Evolutionary conservation across 352 stramenopile genomes (phyloP), one percentile per base, ranked within the genome.

Genomic region (Globisporangium barbulae): DNA sequence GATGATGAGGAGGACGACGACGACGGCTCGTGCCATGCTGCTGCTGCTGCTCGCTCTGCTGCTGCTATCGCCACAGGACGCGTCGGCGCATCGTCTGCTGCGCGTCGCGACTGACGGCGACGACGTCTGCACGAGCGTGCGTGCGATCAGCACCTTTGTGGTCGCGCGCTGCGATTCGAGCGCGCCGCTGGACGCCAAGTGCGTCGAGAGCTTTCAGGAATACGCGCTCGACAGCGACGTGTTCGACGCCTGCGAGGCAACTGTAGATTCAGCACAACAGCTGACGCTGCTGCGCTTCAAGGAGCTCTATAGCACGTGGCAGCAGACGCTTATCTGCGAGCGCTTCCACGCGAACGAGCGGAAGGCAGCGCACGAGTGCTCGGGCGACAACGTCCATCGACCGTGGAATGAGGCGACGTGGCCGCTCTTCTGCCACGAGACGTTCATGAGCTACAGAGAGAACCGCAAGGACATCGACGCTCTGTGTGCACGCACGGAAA

Each of bases 401-500:
- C 72, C 79, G 4, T 88, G 79, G 81, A 76, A 75, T 52, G 61
- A 73, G 19, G 71, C 74, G 10, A 64, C 64, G 3, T 87, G 72
- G 70, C 77, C 81, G 31, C 70, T 87, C 15, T 87, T 82, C 49
- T 90, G 81, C 53, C 70, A 84, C 54, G 58, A 84, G 31, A 82
- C 76, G 19, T 90, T 90, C 55, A 61, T 63, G 45, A 73, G 77
- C 53, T 88, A 90, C 74, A 72, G 72, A 1, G 63, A 22, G 2
- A 73, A 73, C 48, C 74, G 81, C 48, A 65, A 76, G 41, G 60
- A 85, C 31, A 47, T 88, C 9, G 81, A 88, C 37, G 49, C 69
- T 33, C 57, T 81, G 28, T 90, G 81, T 35, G 60, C 56, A 0
- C 71, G 69, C 53, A 85, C 78, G n/a, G 6, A 55, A 0, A 65